Percentiles rank a stretch among this genome's conserved stretches.
phyloP scores from a whole-genome alignment of 2,329 filamentous ascomycete genomes.

The Arthrobotrys conoides region DNA sequence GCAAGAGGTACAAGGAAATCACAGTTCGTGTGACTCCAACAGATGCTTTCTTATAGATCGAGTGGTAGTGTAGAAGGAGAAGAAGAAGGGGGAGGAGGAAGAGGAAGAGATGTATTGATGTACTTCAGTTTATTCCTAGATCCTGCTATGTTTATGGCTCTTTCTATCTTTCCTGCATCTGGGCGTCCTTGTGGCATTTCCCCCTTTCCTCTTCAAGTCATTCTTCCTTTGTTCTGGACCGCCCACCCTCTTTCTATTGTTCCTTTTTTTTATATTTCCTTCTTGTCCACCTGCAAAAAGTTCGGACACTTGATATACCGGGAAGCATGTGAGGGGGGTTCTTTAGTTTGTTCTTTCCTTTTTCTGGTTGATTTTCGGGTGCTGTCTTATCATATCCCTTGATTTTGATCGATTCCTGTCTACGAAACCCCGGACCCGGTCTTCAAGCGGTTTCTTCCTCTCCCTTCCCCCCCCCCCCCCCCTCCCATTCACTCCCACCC shows the following conservation, averaged over 20 bases:
- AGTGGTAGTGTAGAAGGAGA: conserved; percentile 7
- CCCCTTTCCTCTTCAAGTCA: background rate
- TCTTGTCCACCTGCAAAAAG: conserved; percentile 7
- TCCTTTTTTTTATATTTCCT: background rate
- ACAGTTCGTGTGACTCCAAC: conserved; percentile 19
- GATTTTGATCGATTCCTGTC: conserved; percentile 6
- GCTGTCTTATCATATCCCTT: conserved; percentile 14
- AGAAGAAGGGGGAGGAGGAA: no score
- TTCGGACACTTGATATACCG: conserved; percentile 26
- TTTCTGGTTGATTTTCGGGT: conserved; percentile 10
- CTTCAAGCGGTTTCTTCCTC: background rate
- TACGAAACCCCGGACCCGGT: background rate
- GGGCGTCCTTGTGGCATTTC: conserved; percentile 18
- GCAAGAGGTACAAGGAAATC: background rate
- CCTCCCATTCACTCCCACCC: background rate
- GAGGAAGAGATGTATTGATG: conserved; percentile 25
- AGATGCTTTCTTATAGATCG: conserved; percentile 20
- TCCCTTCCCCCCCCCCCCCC: background rate
- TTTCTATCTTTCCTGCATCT: conserved; percentile 26
- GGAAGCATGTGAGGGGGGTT: conserved; percentile 35
- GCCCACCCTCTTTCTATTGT: background rate
- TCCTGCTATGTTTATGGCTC: conserved; percentile 39
- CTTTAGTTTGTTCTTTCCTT: conserved; percentile 44
- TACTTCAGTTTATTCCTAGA: conserved; percentile 38
- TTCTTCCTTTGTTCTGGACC: background rate